Evolutionary conservation across 306 rosid species (phyloP).

Genomic region (Citrullus mucosospermus): DNA sequence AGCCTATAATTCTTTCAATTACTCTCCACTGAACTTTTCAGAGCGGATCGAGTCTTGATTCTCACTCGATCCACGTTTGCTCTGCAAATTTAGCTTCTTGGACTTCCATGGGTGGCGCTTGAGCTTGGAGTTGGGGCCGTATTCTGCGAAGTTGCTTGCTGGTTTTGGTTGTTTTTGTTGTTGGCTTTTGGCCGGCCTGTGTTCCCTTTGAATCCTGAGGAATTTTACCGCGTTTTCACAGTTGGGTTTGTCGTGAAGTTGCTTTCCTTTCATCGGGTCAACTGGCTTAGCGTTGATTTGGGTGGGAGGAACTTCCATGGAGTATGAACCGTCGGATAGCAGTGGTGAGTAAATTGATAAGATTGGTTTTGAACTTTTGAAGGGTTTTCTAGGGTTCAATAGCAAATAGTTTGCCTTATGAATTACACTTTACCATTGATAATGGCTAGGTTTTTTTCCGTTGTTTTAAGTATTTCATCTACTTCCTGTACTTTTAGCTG

Average conservation of each 20-base stretch:
- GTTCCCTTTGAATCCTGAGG: not conserved
- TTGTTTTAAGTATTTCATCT: not conserved
- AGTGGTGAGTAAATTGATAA: conserved; percentile 43
- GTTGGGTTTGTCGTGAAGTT: conserved; percentile 18
- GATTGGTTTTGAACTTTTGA: not conserved
- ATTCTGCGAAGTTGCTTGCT: not conserved
- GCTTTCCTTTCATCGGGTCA: not conserved
- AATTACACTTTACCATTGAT: not conserved
- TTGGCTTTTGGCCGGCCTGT: not conserved
- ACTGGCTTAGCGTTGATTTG: conserved; percentile 7
- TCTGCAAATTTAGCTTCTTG: not conserved
- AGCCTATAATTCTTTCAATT: not conserved
- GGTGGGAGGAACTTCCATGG: conserved; percentile 28
- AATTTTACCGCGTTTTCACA: not conserved
- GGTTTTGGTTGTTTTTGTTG: not conserved
- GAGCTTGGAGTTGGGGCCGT: not conserved
- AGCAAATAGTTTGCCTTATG: not conserved
- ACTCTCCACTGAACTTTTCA: not conserved
- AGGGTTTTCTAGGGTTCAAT: conserved; percentile 2
- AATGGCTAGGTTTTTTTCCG: not conserved
- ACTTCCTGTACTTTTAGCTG: not conserved
- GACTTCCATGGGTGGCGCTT: not conserved
- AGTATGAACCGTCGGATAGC: conserved; percentile 60
- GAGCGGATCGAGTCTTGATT: conserved; percentile 1
- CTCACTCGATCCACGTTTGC: not conserved